Percentiles rank a stretch among this genome's conserved stretches.
phyloP scores from a whole-genome alignment of 2,329 filamentous ascomycete genomes.

The Esteya vermicola region DNA sequence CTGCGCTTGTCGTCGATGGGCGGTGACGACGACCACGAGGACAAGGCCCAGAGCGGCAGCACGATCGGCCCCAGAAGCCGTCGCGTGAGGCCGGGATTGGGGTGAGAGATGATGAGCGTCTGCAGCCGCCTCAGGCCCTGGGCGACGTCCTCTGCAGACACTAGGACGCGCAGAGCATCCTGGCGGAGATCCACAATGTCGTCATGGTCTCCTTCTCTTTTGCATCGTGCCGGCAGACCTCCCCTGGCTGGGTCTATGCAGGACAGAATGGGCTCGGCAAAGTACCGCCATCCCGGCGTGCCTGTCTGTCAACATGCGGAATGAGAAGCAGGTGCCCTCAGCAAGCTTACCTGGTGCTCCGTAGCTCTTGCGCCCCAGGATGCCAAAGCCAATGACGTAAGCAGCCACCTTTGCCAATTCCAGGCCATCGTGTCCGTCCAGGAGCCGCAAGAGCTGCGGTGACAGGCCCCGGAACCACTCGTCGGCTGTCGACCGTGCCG shows the following conservation, averaged over 20 bases:
- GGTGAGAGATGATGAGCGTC: constrained; percentile 45
- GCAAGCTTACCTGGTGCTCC: constrained; percentile 42
- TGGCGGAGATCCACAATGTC: constrained; percentile 32
- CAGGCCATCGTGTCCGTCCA: constrained; percentile 44
- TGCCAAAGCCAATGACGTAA: constrained; percentile 51
- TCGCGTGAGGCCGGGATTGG: constrained; percentile 50
- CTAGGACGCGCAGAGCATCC: constrained; percentile 23
- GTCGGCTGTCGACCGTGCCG: constrained; percentile 35
- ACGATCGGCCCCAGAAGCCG: constrained; percentile 45
- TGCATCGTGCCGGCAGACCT: neutral
- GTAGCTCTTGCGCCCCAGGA: constrained; percentile 47
- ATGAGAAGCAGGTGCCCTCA: neutral
- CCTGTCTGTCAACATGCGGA: too few relatives aligned
- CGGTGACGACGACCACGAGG: constrained; percentile 36
- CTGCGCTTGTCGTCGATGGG: constrained; percentile 13
- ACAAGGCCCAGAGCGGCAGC: constrained; percentile 48
- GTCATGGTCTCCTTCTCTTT: constrained; percentile 20
- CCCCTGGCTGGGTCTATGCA: constrained; percentile 30
- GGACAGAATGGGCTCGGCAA: constrained; percentile 43
- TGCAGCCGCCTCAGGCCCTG: constrained; percentile 39
- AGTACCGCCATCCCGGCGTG: constrained; percentile 45
- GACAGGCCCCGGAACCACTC: constrained; percentile 47
- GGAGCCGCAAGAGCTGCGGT: constrained; percentile 43
- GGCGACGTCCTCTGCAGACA: constrained; percentile 31
- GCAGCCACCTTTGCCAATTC: constrained; percentile 45